Base-by-base conservation (phyloP, 139 green algal species). In the Edaphochlamys debaryana region DNA sequence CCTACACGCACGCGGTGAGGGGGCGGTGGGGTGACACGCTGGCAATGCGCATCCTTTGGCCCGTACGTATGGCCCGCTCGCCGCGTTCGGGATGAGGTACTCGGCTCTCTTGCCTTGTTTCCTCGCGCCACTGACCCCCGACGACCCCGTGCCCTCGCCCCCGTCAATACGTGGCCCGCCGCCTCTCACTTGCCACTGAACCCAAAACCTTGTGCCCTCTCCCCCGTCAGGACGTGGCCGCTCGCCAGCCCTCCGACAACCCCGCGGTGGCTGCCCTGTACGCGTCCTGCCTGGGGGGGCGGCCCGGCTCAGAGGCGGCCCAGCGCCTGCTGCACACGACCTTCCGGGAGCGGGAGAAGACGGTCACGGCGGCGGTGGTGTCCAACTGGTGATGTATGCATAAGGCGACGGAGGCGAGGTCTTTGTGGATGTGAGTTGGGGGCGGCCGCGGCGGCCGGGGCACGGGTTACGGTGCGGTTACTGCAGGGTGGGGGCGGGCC, bases 271-370 rank as follows among this genome's bases (percentile, higher is more conserved):
- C 67, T 41, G 50, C 52, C 34, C 41, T 97, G 76, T 98, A 97
- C 76, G 11, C 40, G 52, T 30, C 6, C 11, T 88, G 74, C 80
- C 70, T 95, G 3, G 83, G 80, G 0, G 85, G 76, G 3, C n/a
- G 36, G 1, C 72, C 86, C 0, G 82, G 74, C 4, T 89, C 84
- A 3, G 68, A 34, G 17, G 73, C 66, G 22, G 94, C 93, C 4
- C 73, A 45, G 48, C 23, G 60, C 32, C 67, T 95, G 85, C 86
- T 97, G 63, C 94, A 96, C 87, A 98, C 95, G 0, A 77, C 82
- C 32, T 98, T 96, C 85, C 93, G 96, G 70, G 75, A 91, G 37
- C 82, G 93, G 0, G 88, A 95, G 54, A 42, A 67, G 48, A 84
- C 78, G 9, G 58, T 76, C 32, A 84, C 25, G 11, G 34, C 78